Percentiles rank a stretch among this genome's conserved stretches.
Evolutionary conservation across 176 grass and related monocot genomes (phyloP).

Genomic region (Oryza australiensis): DNA sequence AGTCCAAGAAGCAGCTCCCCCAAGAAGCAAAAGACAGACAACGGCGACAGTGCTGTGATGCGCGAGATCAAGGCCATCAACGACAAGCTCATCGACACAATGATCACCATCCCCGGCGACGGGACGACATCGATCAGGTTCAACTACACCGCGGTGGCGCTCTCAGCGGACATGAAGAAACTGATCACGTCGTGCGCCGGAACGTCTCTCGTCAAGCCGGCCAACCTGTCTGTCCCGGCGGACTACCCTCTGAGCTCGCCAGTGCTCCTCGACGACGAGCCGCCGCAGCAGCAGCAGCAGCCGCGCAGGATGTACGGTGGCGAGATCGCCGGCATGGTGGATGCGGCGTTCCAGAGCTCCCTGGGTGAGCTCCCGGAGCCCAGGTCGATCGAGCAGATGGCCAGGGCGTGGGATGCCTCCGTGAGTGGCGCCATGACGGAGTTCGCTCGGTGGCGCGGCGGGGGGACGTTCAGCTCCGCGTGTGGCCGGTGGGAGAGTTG

Average conservation of each 20-base stretch:
- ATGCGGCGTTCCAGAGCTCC: neutral
- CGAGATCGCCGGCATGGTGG: neutral
- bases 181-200: neutral
- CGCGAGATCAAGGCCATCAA: conserved; percentile 33
- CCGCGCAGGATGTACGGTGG: neutral
- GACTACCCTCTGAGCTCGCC: conserved; percentile 43
- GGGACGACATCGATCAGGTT: conserved; percentile 16
- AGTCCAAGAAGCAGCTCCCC: neutral
- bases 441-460: neutral
- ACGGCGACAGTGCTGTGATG: conserved; percentile 3
- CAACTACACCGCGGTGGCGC: neutral
- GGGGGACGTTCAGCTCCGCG: conserved; percentile 27
- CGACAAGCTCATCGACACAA: conserved; percentile 20
- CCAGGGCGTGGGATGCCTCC: conserved; percentile 1
- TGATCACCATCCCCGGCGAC: neutral
- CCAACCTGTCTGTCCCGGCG: conserved; percentile 4
- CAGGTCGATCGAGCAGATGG: conserved; percentile 10
- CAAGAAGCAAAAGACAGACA: conserved; percentile 28
- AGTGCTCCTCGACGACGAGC: neutral
- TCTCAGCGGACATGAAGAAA: neutral
- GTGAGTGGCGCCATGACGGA: neutral
- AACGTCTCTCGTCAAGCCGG: neutral
- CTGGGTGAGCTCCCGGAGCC: neutral
- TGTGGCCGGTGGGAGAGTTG: conserved; percentile 4
- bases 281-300: too few species aligned